Evolutionary conservation across 1,284 basidiomycete genomes (phyloP).

Genomic region (Hortiboletus rubellus): DNA sequence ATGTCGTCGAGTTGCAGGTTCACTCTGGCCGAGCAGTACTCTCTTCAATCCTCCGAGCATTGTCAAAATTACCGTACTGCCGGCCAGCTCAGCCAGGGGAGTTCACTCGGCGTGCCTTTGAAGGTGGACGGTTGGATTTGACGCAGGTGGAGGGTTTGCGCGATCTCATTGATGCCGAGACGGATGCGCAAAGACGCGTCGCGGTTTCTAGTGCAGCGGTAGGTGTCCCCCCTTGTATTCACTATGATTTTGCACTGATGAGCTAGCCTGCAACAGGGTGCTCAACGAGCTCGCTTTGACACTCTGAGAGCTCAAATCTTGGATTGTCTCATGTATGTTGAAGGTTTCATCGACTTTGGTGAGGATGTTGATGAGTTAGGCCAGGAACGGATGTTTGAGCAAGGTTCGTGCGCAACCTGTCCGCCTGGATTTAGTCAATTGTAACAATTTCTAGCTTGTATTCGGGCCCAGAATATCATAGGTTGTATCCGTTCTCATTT

Average conservation of each 20-base stretch:
- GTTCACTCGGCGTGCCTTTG: constrained; percentile 82
- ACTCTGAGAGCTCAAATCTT: constrained; percentile 65
- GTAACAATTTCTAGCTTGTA: constrained; percentile 43
- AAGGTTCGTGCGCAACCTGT: constrained; percentile 47
- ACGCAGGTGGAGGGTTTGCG: constrained; percentile 84
- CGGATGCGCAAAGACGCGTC: constrained; percentile 73
- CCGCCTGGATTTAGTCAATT: background rate
- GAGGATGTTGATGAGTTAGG: constrained; percentile 73
- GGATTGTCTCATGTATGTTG: constrained; percentile 70
- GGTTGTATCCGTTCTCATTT: constrained; percentile 55
- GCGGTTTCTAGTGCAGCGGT: constrained; percentile 71
- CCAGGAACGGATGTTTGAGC: constrained; percentile 53
- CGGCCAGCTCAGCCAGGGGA: constrained; percentile 84
- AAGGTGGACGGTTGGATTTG: constrained; percentile 76
- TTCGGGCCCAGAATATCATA: constrained; percentile 48
- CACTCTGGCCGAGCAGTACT: constrained; percentile 86
- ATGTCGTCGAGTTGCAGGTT: constrained; percentile 82
- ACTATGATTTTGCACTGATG: background rate
- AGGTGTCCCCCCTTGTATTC: constrained; percentile 19
- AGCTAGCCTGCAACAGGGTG: constrained; percentile 47
- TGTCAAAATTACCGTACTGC: constrained; percentile 59
- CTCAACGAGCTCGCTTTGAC: constrained; percentile 58
- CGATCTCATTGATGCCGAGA: constrained; percentile 84
- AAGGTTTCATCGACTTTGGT: constrained; percentile 89
- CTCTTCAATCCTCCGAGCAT: constrained; percentile 61